phyloP scores from a whole-genome alignment of 768 basidiomycete genomes.

The Agaricus subrufescens region DNA sequence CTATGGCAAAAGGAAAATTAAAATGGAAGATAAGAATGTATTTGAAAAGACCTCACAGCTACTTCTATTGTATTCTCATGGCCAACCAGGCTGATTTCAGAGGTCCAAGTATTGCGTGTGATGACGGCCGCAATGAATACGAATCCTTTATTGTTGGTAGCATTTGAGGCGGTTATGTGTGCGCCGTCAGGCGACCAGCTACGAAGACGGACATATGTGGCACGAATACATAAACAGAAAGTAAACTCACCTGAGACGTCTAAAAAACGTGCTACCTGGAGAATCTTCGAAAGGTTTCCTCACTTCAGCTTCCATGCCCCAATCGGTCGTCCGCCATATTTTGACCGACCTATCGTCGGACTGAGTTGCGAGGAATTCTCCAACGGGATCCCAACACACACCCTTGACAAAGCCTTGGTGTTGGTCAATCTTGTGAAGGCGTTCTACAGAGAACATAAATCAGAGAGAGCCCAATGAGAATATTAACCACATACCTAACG shows the following conservation, averaged over 20 bases:
- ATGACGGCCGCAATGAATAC: constrained; percentile 98
- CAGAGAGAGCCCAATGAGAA: background rate
- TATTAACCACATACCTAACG: constrained; percentile 56
- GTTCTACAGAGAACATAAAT: constrained; percentile 44
- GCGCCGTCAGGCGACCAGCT: constrained; percentile 99
- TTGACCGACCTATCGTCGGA: constrained; percentile 96
- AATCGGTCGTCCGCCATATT: constrained; percentile 93
- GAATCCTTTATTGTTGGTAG: constrained; percentile 92
- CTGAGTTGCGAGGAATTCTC: constrained; percentile 95
- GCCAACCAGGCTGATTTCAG: constrained; percentile 91
- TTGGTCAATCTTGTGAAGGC: constrained; percentile 74
- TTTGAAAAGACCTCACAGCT: constrained; percentile 50
- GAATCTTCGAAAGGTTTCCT: constrained; percentile 90
- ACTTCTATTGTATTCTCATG: constrained; percentile 98
- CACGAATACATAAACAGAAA: background rate
- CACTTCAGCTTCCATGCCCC: constrained; percentile 81
- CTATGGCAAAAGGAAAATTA: constrained; percentile 27
- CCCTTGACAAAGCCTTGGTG: constrained; percentile 99
- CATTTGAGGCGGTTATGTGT: constrained; percentile 95
- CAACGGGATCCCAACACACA: constrained; percentile 98
- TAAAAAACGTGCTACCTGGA: constrained; percentile 92
- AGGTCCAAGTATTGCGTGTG: constrained; percentile 82
- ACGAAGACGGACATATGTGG: constrained; percentile 2
- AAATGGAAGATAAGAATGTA: background rate
- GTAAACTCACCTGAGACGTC: constrained; percentile 67